A percentile compares a stretch with the other conserved stretches of the same genome.
Evolutionary conservation across 1,284 basidiomycete species (phyloP).

Genomic region (Marasmius sp.): DNA sequence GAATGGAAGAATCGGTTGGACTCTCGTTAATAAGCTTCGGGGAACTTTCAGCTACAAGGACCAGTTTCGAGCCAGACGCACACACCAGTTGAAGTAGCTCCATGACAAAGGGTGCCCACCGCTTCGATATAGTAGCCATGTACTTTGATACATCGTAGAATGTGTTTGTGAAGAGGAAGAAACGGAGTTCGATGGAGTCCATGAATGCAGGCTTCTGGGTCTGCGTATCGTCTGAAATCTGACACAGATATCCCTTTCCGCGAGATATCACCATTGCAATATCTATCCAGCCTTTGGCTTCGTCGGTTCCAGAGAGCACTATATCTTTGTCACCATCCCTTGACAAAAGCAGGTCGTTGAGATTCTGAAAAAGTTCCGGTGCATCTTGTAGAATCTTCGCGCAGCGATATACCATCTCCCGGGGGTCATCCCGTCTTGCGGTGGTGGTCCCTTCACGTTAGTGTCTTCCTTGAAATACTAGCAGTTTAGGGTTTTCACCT

Average conservation of each 20-base stretch:
- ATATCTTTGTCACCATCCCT: background rate
- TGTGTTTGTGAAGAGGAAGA: background rate
- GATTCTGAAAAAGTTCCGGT: background rate
- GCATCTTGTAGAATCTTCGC: background rate
- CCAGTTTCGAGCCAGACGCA: background rate
- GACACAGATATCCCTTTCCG: background rate
- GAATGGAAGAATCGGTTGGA: background rate
- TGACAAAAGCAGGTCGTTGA: background rate
- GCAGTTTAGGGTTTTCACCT: background rate
- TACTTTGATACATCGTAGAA: background rate
- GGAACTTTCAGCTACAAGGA: background rate
- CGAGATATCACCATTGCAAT: background rate
- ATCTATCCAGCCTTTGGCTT: background rate
- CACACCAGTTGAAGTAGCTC: background rate
- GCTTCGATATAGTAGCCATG: background rate
- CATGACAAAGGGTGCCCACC: constrained; percentile 1
- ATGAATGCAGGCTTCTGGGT: background rate
- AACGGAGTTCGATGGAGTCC: background rate
- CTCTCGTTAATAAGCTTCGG: too few species aligned
- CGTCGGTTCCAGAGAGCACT: background rate
- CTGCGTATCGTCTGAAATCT: background rate
- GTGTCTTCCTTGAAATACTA: background rate
- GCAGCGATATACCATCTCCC: background rate
- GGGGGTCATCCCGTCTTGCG: background rate
- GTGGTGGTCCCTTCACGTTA: background rate